Conservation (phyloP, 169 alveolate species). For the Eimeria sp. region DNA sequence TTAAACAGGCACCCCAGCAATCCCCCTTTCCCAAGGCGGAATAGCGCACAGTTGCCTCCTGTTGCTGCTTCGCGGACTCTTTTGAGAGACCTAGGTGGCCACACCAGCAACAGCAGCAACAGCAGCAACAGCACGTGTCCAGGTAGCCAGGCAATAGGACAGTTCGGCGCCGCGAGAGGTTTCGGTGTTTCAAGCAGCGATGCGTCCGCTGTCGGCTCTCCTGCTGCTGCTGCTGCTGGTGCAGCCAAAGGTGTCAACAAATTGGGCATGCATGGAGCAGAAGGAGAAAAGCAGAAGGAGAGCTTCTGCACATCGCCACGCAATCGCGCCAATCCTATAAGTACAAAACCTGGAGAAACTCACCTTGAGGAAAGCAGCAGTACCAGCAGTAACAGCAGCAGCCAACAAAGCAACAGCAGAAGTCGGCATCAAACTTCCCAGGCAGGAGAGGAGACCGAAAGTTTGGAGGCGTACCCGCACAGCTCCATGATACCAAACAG, state of each 20-base stretch:
- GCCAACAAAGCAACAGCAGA: background rate
- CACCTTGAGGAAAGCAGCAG: constrained; percentile 3
- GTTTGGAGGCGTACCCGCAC: constrained; percentile 8
- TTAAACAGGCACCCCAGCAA: background rate
- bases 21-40: constrained; percentile 35
- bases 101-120: constrained; percentile 26
- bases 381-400: constrained; percentile 9
- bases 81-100: background rate
- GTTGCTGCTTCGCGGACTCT: constrained; percentile 23
- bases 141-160: background rate
- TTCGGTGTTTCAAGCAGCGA: background rate
- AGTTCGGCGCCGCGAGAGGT: background rate
- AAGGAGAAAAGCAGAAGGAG: background rate
- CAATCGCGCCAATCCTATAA: background rate
- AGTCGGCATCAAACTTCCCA: background rate
- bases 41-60: constrained; percentile 49
- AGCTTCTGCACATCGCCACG: background rate
- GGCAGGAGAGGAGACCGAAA: constrained; percentile 35
- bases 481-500: constrained; percentile 2
- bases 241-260: background rate
- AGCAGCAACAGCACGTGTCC: constrained; percentile 5
- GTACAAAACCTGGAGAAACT: background rate
- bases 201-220: background rate
- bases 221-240: constrained; percentile 43
- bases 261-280: background rate